Percentiles rank a stretch among this genome's conserved stretches.
These are phyloP conservation scores for Hericium rajendrae DNA, from an alignment of 768 basidiomycete species.

Conservation along the genomic window DNA sequence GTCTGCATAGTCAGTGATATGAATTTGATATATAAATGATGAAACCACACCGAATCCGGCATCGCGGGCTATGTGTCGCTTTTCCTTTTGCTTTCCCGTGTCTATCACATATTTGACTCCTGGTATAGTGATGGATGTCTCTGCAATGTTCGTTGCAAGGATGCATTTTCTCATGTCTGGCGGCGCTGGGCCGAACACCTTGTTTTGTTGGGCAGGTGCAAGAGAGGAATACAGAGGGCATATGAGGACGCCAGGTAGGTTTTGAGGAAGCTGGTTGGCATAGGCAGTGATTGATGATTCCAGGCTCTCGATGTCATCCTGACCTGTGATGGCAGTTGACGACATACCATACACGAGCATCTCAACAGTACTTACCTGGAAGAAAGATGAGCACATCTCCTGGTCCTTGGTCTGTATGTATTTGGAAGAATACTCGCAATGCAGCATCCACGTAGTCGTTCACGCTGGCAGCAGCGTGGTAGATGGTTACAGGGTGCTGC, in stretches of 20 bases:
- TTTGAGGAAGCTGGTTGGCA: constrained; percentile 53
- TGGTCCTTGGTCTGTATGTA: constrained; percentile 68
- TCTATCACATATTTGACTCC: constrained; percentile 95
- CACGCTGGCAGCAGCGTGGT: constrained; percentile 65
- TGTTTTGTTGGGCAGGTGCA: constrained; percentile 64
- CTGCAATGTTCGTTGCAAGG: constrained; percentile 94
- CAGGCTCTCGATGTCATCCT: constrained; percentile 92
- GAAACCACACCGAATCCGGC: constrained; percentile 51
- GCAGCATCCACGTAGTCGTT: constrained; percentile 84
- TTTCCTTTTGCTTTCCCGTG: constrained; percentile 93
- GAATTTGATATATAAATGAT: not conserved
- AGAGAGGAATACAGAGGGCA: constrained; percentile 85
- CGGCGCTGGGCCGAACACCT: constrained; percentile 64
- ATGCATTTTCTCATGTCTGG: constrained; percentile 79
- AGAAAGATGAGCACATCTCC: constrained; percentile 94
- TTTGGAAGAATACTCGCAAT: constrained; percentile 88
- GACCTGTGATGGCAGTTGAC: constrained; percentile 39
- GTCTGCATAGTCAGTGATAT: not conserved
- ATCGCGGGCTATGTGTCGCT: constrained; percentile 64
- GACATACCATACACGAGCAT: not conserved
- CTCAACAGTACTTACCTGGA: constrained; percentile 42
- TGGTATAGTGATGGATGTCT: constrained; percentile 96
- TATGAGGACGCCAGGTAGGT: constrained; percentile 46
- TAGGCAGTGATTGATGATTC: constrained; percentile 63
- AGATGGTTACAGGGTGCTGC: constrained; percentile 83